Conservation (phyloP, 1,284 basidiomycete genomes). For the Ceratobasidium sp. region DNA sequence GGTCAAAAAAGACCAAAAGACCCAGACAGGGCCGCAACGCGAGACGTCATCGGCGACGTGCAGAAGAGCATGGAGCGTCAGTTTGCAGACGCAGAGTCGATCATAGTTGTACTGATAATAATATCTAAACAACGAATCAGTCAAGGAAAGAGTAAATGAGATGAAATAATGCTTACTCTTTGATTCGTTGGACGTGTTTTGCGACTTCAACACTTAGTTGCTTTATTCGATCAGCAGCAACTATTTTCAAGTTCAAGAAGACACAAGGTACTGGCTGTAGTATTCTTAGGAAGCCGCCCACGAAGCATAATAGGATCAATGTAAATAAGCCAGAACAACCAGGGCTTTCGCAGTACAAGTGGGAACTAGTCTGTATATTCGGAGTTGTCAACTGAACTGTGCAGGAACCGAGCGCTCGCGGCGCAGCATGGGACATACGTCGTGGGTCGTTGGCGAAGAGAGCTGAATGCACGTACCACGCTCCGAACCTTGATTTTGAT, state of each 20-base stretch:
- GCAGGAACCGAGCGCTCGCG: too few species aligned
- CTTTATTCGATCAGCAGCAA: constrained; percentile 50
- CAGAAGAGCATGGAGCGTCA: constrained; percentile 63
- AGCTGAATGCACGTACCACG: too few species aligned
- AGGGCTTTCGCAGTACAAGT: too few species aligned
- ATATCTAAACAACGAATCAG: neutral
- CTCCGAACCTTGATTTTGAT: too few species aligned
- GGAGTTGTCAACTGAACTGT: too few species aligned
- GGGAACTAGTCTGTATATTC: too few species aligned
- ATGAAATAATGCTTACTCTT: constrained; percentile 46
- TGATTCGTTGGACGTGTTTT: constrained; percentile 53
- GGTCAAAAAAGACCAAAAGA: constrained; percentile 64
- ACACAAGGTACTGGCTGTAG: constrained; percentile 53
- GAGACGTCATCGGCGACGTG: constrained; percentile 60
- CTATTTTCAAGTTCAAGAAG: constrained; percentile 51
- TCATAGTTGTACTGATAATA: constrained; percentile 56
- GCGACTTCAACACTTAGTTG: constrained; percentile 45
- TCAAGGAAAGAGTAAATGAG: too few species aligned
- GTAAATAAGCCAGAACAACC: constrained; percentile 59
- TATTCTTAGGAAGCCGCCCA: constrained; percentile 54
- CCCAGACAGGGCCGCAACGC: constrained; percentile 61
- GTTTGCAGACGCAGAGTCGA: constrained; percentile 58
- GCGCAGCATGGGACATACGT: too few species aligned
- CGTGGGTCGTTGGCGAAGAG: too few species aligned
- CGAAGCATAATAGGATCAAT: constrained; percentile 55